phyloP scores from a whole-genome alignment of 1,284 basidiomycete species.

The Microbotryum lychnidis-dioicae region DNA sequence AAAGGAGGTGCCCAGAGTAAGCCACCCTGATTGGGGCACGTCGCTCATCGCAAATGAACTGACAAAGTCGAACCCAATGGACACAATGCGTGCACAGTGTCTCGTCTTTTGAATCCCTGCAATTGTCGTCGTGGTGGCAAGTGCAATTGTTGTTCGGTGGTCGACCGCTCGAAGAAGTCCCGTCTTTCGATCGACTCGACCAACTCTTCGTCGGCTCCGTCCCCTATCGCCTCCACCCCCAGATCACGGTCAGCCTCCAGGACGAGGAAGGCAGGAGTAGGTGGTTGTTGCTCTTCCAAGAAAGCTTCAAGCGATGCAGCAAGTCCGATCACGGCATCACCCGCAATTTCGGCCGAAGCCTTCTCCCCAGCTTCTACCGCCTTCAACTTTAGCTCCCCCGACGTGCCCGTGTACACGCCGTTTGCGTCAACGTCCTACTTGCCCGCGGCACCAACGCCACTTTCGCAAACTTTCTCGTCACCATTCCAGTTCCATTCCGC shows the following conservation, averaged over 20 bases:
- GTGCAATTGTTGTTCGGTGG: slow-evolving; percentile 21
- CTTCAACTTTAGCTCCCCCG: no score
- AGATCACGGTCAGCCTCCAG: neutral
- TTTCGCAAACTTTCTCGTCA: no score
- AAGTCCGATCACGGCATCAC: neutral
- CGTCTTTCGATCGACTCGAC: neutral
- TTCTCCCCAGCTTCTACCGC: no score
- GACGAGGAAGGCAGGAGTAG: neutral
- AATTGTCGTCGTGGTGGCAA: slow-evolving; percentile 21
- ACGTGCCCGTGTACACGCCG: no score
- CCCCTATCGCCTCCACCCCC: neutral
- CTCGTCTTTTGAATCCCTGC: slow-evolving; percentile 24
- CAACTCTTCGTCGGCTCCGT: slow-evolving; percentile 1
- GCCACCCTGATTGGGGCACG: neutral
- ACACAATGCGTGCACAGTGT: slow-evolving; percentile 4
- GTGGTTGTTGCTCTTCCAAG: neutral
- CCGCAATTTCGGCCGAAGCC: neutral
- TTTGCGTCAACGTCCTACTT: no score
- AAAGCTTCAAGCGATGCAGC: neutral
- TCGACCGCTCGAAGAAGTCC: slow-evolving; percentile 3
- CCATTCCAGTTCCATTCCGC: no score
- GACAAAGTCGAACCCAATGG: no score
- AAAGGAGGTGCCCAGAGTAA: neutral
- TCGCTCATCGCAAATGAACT: neutral
- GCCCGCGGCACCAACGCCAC: no score